Evolutionary conservation across 805 yeast species (phyloP), one percentile per base, ranked within the genome.

Genomic region (Saccharomycopsis sp.): DNA sequence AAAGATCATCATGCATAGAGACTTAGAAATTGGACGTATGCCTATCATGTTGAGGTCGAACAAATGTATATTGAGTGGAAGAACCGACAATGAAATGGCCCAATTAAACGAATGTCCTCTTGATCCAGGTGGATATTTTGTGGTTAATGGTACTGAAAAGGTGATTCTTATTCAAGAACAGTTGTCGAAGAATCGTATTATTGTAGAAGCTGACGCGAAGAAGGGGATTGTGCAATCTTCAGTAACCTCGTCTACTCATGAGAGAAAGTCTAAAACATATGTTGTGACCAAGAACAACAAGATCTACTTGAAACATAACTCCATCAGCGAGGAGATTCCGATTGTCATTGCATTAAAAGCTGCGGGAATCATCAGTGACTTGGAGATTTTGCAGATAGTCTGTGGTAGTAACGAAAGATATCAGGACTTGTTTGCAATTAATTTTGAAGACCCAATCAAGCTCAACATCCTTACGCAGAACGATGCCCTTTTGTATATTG

Each of bases 61-160:
- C 69, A 90, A 91, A 70, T 94, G 99, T 79, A 85, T 89, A 41
- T 75, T 94, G 60, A 83, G 83, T 62, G 96, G 91, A 19, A 84
- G 87, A 53, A 77, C 83, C 55, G 97, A 93, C 67, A 71, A 75
- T 34, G 86, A 83, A 65, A 93, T 94, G 98, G 97, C 99, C 0
- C 75, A 75, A 24, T 77, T 88, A 64, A 86, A 89, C 65, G 99
- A 94, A 73, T 94, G 99, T 72, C 99, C 99, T 0, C 77, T 94
- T 54, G 99, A 94, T 73, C 99, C 99, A 3, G 99, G 99, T 74
- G 99, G 99, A 67, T 94, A 94, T 69, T 94, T 94, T 68, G 89
- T 93, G 68, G 97, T 93, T 54, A 93, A 93, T 69, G 99, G 99
- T 71, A 94, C 99, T 0, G 99, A 94, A 67, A 94, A 94, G 71